phyloP scores from a whole-genome alignment of 345 rosid species.

The Erysimum cheiranthoides region DNA sequence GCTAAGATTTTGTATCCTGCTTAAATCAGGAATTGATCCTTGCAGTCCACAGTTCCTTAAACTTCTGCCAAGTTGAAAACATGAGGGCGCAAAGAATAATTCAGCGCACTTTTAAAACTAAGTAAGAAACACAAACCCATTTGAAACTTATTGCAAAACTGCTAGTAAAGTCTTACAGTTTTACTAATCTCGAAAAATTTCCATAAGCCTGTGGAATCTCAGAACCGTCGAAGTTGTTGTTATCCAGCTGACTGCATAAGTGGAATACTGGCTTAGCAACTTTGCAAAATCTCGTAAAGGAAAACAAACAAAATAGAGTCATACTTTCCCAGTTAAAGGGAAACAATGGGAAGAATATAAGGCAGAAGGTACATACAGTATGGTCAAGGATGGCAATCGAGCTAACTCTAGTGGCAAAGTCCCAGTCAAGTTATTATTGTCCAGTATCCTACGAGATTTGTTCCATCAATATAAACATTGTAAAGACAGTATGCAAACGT shows the following conservation, averaged over 20 bases:
- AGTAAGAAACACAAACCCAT: not conserved
- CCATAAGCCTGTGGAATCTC: slow-evolving; percentile 70
- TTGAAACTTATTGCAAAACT: slow-evolving; percentile 2
- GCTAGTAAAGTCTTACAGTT: slow-evolving; percentile 55
- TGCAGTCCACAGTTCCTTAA: slow-evolving; percentile 78
- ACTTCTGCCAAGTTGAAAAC: slow-evolving; percentile 63
- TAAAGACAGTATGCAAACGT: not conserved
- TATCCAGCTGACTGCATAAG: slow-evolving; percentile 80
- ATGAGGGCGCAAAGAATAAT: slow-evolving; percentile 16
- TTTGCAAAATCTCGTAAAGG: not conserved
- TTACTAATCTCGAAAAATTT: slow-evolving; percentile 55
- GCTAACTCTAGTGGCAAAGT: slow-evolving; percentile 70
- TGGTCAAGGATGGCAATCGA: slow-evolving; percentile 54
- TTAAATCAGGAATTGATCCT: slow-evolving; percentile 80
- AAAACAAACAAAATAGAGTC: not conserved
- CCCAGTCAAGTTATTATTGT: slow-evolving; percentile 75
- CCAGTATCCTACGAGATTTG: slow-evolving; percentile 66
- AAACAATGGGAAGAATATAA: not conserved
- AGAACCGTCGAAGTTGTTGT: slow-evolving; percentile 69
- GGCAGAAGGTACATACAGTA: slow-evolving; percentile 62
- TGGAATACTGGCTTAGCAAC: slow-evolving; percentile 8
- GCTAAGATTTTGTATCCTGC: slow-evolving; percentile 54
- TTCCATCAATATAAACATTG: slow-evolving; percentile 13
- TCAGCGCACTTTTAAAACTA: not conserved
- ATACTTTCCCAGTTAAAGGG: not conserved